Percentiles rank a stretch among this genome's conserved stretches.
Conservation (phyloP, 371 early-diverging fungal species). For the Syncephalastrum racemosum region DNA sequence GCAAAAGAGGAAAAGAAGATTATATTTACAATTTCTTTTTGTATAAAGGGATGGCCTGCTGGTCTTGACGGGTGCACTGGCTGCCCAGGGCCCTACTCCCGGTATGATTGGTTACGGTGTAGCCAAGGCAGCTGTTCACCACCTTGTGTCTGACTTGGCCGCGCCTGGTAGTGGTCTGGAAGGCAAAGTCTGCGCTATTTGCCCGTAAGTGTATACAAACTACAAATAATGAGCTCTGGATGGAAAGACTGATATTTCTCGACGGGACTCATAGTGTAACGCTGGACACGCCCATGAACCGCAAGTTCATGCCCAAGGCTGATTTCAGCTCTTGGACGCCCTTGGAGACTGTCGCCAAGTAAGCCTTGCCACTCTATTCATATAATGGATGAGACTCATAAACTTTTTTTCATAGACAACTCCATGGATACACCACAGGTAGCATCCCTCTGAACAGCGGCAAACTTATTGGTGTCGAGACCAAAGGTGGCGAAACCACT, state of each 20-base stretch:
- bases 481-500: constrained; percentile 50
- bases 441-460: constrained; percentile 48
- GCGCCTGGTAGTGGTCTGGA: constrained; percentile 71
- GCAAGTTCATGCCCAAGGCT: constrained; percentile 85
- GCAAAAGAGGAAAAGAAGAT: constrained; percentile 2
- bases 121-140: constrained; percentile 94
- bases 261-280: constrained; percentile 53
- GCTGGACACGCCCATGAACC: constrained; percentile 93
- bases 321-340: constrained; percentile 91
- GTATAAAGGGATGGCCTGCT: constrained; percentile 73
- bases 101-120: constrained; percentile 93
- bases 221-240: background rate
- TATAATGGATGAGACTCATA: background rate
- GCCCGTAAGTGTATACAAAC: constrained; percentile 68
- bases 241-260: background rate
- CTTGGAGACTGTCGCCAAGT: constrained; percentile 70
- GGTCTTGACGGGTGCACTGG: constrained; percentile 81
- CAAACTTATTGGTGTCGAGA: constrained; percentile 53
- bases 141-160: constrained; percentile 80
- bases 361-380: constrained; percentile 30
- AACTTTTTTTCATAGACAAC: constrained; percentile 32
- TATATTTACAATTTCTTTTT: background rate
- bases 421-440: constrained; percentile 54
- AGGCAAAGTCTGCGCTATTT: constrained; percentile 69
- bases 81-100: constrained; percentile 71